Evolutionary conservation across 805 yeast species (phyloP), one percentile per base, ranked within the genome.

Genomic region (Isabelozyma rhagii): DNA sequence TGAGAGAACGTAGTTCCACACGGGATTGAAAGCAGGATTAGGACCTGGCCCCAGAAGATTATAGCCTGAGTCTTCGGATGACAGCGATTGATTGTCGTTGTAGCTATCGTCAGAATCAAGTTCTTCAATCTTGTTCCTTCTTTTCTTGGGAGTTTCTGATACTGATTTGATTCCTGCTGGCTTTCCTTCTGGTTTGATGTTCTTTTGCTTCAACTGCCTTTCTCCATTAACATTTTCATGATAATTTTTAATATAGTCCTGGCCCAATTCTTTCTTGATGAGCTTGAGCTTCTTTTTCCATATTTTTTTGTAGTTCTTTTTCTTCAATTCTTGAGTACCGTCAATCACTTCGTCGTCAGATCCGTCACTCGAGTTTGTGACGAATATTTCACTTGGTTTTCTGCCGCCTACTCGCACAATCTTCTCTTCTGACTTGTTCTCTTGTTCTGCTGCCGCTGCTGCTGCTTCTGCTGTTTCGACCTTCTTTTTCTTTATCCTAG

Each of bases 1-100:
- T 8, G 75, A 68, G 18, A 72, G 58, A 14, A 71, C 29, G 49
- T 66, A 67, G 46, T 64, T 66, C 78, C 78, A 73, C 9, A 60
- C 48, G 3, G 76, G 76, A 47, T 64, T 64, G 47, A 70, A 71
- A 13, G 67, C 53, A 6, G 65, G 64, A 31, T 56, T 51, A 11
- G 57, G 55, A 14, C 45, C 45, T 15, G 28, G 28, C 11, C 28
- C 28, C n/a, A 3, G 13, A 10, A 13, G 31, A n/a, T 10, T 25
- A 5, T 25, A 28, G 11, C 45, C 25, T 4, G 25, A 21, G 10
- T 43, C 45, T 8, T 15, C 21, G 4, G 45, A 43, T 3, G 39
- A 14, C 39, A 43, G 14, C 7, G 25, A 13, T 17, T 21, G 17
- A 41, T 41, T 38, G 21, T 43, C 45, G 38, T 28, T 17, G 18